Base-by-base conservation (phyloP, 768 basidiomycete species). In the Butyriboletus loyo region DNA sequence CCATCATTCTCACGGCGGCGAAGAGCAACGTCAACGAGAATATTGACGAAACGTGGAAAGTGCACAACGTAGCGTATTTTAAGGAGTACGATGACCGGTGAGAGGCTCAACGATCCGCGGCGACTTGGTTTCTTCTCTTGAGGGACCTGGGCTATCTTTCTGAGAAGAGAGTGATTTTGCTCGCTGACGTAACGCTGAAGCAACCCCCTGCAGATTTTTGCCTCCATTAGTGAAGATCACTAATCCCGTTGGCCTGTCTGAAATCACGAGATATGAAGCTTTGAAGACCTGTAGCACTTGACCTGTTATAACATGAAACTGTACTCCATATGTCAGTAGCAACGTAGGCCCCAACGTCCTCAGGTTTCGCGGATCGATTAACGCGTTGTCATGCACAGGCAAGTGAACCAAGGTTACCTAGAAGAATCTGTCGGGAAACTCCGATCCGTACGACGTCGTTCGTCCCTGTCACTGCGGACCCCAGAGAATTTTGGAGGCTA, bases 141-240 rank as follows among this genome's bases (percentile, higher is more conserved):
- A 53, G 35, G 41, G 28, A 50, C 14, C 15, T 30, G 47, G 43
- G 32, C 45, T 39, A 55, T 61, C 65, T 38, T 44, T 61, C 24
- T 5, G 52, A 53, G 54, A 64, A 61, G 54, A 58, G 21, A 45
- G 46, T 32, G 22, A 41, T 41, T 14, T 40, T 37, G 19, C 27
- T 31, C 13, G 14, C 34, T 66, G 22, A 64, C 56, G 53, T 64
- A 56, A 61, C 22, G 38, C 56, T 34, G 17, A 39, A 27, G 27
- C 30, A 42, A 27, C 11, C 17, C 19, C 8, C 7, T 38, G 25
- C 9, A 22, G 19, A 24, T 41, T 42, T 41, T 13, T 11, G 13
- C 25, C 36, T 30, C 19, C n/a, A 36, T 53, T 32, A 45, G 31
- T 24, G 14, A 38, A 30, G 19, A 30, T 49, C 39, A 30, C 46